Base-by-base conservation (phyloP, 1,284 basidiomycete genomes). In the Cerioporus squamosus region DNA sequence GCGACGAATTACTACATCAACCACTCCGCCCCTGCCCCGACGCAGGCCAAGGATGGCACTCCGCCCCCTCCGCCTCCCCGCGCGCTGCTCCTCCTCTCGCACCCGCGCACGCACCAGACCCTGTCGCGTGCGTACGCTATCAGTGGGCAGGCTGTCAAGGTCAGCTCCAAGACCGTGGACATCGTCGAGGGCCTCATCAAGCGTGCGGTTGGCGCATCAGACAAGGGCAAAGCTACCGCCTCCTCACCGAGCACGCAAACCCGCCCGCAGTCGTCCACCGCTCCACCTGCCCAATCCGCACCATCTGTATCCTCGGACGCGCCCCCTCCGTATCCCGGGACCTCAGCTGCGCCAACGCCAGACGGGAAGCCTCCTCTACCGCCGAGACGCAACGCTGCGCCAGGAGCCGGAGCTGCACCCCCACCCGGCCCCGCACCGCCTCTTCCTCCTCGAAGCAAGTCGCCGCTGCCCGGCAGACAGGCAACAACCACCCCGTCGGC, bases 1-100 rank as follows among this genome's bases (percentile, higher is more conserved):
- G 88, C 87, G 0, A 85, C 90, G 5, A 79, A 82, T 43, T 80
- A 80, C 63, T 93, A 90, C 74, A 83, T 90, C 57, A 69, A 77
- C 7, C 78, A 85, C 63, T 83, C 86, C 2, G 75, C 77, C 10
- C 84, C 89, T 64, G 66, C 75, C 67, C 55, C 59, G 6, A 36
- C 45, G 20, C 53, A 70, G 72, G 55, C 60, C 26, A 55, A 52
- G n/a, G 55, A 51, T 20, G 43, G 62, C 15, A 53, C 70, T 69
- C 50, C 77, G 59, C 54, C 75, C 62, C 63, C 71, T 65, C 44
- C 70, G 66, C 70, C 59, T 2, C 77, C 83, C 15, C 81, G 84
- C 55, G 82, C 87, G 1, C 72, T 84, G n/a, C 79, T 85, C 51
- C 83, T 91, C 68, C 75, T 86, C 23, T 81, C 83, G 2, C 87